phyloP scores from a whole-genome alignment of 495 filamentous ascomycete species.

The Neurospora cerealis region DNA sequence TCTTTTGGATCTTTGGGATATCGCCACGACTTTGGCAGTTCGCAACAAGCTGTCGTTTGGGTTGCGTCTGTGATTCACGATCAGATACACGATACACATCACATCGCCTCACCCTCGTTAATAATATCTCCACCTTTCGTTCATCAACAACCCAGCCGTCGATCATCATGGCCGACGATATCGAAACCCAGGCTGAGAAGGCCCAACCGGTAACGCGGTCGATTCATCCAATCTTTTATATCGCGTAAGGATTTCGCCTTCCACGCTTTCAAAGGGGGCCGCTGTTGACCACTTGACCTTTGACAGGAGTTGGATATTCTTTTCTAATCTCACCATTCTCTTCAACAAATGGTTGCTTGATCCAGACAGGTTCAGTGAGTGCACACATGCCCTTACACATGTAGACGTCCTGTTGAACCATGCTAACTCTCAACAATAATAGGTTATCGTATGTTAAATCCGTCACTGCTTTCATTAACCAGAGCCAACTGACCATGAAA shows the following conservation, averaged over 20 bases:
- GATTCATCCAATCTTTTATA: conserved; percentile 13
- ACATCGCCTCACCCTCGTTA: neutral
- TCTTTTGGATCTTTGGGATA: neutral
- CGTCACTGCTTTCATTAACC: neutral
- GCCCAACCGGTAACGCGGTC: conserved; percentile 7
- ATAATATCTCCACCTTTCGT: neutral
- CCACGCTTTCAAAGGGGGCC: neutral
- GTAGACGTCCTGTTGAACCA: neutral
- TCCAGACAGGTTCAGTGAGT: conserved; percentile 69
- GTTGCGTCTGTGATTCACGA: neutral
- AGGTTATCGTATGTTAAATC: conserved; percentile 22
- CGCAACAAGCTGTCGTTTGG: neutral
- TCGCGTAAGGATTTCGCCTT: conserved; percentile 6
- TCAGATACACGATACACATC: neutral
- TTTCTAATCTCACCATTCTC: conserved; percentile 80
- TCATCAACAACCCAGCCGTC: neutral
- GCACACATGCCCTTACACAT: neutral
- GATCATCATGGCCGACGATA: conserved; percentile 11
- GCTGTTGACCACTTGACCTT: neutral
- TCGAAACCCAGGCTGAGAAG: conserved; percentile 14
- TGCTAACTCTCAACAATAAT: conserved; percentile 6
- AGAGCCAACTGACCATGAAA: neutral
- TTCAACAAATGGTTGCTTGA: conserved; percentile 93
- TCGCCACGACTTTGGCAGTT: neutral
- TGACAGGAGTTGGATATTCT: conserved; percentile 69